Evolutionary conservation across 2,329 filamentous ascomycete species (phyloP).

Genomic region (Fusarium transvaalense): DNA sequence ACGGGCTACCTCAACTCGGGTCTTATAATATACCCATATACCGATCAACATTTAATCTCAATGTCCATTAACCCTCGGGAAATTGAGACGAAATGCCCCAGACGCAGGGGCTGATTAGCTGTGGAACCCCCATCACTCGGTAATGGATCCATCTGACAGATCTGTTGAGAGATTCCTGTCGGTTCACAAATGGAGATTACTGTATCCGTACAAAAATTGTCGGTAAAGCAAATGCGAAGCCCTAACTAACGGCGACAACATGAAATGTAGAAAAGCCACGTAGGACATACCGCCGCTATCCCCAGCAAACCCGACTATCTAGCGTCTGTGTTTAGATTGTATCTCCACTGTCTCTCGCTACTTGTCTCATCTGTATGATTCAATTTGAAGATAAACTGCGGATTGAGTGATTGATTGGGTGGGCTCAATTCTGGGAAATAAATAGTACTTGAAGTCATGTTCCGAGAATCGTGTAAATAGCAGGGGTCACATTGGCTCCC

Average conservation of each 20-base stretch:
- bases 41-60: background rate
- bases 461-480: background rate
- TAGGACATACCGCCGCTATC: conserved; percentile 1
- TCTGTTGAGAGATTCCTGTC: conserved; percentile 39
- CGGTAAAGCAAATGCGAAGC: conserved; percentile 21
- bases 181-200: conserved; percentile 9
- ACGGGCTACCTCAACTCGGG: background rate
- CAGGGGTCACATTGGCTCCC: background rate
- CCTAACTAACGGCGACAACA: conserved; percentile 29
- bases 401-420: background rate
- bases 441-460: background rate
- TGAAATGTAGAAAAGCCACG: conserved; percentile 36
- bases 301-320: conserved; percentile 27
- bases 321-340: conserved; percentile 11
- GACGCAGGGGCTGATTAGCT: conserved; percentile 49
- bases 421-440: background rate
- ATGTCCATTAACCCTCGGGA: conserved; percentile 10
- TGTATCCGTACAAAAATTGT: conserved; percentile 1
- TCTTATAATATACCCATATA: background rate
- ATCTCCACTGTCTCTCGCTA: conserved; percentile 17
- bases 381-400: background rate
- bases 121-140: conserved; percentile 44
- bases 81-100: conserved; percentile 28
- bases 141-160: conserved; percentile 34
- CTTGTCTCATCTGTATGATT: background rate